phyloP scores from a whole-genome alignment of 2,329 filamentous ascomycete genomes.

The Hymenoscyphus fructigenus region DNA sequence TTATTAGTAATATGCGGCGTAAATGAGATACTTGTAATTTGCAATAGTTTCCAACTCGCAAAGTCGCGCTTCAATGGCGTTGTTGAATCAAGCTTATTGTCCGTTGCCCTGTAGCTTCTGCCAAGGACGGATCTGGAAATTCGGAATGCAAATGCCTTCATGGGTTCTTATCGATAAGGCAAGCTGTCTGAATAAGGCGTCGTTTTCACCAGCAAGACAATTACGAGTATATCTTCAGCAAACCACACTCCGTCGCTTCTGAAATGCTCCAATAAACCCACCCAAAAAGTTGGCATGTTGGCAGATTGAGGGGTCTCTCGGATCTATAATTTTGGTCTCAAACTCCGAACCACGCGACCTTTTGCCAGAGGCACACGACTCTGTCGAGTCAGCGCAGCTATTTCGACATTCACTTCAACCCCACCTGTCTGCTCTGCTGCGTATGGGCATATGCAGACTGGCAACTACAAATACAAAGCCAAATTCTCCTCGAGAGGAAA shows the following conservation, averaged over 20 bases:
- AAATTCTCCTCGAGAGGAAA: not conserved
- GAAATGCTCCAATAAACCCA: too few relatives aligned
- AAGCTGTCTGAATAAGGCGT: not conserved
- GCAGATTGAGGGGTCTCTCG: too few relatives aligned
- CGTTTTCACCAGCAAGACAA: not conserved
- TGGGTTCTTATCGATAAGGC: constrained; percentile 6
- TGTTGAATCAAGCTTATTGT: constrained; percentile 22
- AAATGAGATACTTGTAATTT: constrained; percentile 6
- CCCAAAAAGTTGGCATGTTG: too few relatives aligned
- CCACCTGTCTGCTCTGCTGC: not conserved
- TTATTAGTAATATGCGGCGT: constrained; percentile 13
- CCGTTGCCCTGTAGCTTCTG: not conserved
- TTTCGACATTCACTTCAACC: not conserved
- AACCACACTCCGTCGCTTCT: not conserved
- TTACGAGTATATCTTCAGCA: not conserved
- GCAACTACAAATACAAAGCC: not conserved
- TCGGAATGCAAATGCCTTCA: not conserved
- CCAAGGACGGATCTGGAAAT: not conserved
- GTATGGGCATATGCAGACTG: not conserved
- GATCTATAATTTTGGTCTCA: too few relatives aligned
- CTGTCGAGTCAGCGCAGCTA: constrained; percentile 5
- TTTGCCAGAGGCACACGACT: constrained; percentile 23
- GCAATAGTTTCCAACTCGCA: not conserved
- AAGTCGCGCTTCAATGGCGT: constrained; percentile 7
- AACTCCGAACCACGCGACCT: constrained; percentile 14